phyloP scores from a whole-genome alignment of 176 grass and related monocot species.

The Ampelocalamus luodianensis region DNA sequence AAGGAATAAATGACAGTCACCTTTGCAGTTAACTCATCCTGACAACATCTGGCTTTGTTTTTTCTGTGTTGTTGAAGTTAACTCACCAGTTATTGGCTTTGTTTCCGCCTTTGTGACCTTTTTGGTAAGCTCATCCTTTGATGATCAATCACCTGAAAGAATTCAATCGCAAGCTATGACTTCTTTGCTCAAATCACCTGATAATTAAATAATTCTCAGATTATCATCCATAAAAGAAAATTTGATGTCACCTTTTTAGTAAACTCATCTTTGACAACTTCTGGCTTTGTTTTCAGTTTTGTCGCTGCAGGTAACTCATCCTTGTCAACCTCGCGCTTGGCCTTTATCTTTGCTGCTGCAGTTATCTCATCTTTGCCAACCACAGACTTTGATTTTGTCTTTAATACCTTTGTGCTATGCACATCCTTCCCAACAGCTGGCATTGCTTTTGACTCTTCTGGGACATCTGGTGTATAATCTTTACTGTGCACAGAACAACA shows the following conservation, averaged over 20 bases:
- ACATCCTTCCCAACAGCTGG: conserved; percentile 42
- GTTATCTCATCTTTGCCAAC: conserved; percentile 39
- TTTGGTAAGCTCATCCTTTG: conserved; percentile 27
- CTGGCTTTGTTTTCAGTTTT: conserved; percentile 41
- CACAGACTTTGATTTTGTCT: conserved; percentile 15
- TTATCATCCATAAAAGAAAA: conserved; percentile 8
- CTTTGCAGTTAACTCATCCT: conserved; percentile 47
- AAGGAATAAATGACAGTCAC: conserved; percentile 1
- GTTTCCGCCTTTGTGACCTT: conserved; percentile 33
- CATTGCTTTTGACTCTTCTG: conserved; percentile 36
- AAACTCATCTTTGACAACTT: conserved; percentile 29
- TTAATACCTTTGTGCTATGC: conserved; percentile 41
- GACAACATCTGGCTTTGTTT: conserved; percentile 29
- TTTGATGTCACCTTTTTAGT: conserved; percentile 31
- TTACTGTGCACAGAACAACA: conserved; percentile 59
- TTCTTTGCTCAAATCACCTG: conserved; percentile 19
- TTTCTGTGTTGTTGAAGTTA: conserved; percentile 11
- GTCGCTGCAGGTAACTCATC: conserved; percentile 43
- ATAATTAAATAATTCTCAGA: conserved; percentile 18
- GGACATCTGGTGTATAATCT: conserved; percentile 35
- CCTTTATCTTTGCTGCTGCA: conserved; percentile 40
- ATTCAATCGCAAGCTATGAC: background rate
- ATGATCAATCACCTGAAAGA: conserved; percentile 35
- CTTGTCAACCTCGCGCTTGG: conserved; percentile 40
- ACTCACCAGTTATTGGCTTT: background rate